Evolutionary conservation across 2,329 filamentous ascomycete species (phyloP).

Genomic region (Raffaelea ambrosiae): DNA sequence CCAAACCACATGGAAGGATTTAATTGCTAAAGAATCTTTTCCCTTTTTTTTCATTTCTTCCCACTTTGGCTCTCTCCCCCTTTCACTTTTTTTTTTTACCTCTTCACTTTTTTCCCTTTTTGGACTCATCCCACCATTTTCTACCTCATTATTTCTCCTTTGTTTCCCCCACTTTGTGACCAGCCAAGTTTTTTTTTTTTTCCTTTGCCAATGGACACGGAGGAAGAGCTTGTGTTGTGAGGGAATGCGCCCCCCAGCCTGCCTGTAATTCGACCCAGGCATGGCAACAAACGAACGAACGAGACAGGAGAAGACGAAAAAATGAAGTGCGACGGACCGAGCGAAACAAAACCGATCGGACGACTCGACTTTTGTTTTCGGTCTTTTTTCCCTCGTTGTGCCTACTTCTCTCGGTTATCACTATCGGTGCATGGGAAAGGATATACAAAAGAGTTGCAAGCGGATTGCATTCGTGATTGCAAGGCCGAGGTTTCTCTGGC

Average conservation of each 20-base stretch:
- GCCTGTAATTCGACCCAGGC: too few species aligned
- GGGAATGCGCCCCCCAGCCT: too few species aligned
- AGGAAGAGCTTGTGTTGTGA: too few species aligned
- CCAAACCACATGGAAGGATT: constrained; percentile 15
- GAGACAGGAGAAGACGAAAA: too few species aligned
- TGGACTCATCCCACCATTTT: not conserved
- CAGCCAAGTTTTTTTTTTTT: not conserved
- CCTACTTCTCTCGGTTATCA: not conserved
- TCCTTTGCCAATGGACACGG: not conserved
- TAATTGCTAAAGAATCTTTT: constrained; percentile 13
- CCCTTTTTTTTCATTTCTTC: constrained; percentile 3
- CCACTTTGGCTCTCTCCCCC: constrained; percentile 2
- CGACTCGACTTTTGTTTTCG: not conserved
- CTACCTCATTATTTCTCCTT: too few species aligned
- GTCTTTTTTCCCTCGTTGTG: not conserved
- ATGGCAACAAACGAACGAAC: too few species aligned
- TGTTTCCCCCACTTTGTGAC: too few species aligned
- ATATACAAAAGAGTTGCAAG: too few species aligned
- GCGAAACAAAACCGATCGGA: too few species aligned
- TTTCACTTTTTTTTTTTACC: not conserved
- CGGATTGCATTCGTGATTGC: too few species aligned
- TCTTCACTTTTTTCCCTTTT: not conserved
- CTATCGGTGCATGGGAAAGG: not conserved
- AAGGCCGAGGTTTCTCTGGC: too few species aligned
- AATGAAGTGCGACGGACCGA: too few species aligned